Evolutionary conservation across 164 flowering plant genomes (phyloP), one percentile per base, ranked within the genome.

Genomic region (Buxus sempervirens): DNA sequence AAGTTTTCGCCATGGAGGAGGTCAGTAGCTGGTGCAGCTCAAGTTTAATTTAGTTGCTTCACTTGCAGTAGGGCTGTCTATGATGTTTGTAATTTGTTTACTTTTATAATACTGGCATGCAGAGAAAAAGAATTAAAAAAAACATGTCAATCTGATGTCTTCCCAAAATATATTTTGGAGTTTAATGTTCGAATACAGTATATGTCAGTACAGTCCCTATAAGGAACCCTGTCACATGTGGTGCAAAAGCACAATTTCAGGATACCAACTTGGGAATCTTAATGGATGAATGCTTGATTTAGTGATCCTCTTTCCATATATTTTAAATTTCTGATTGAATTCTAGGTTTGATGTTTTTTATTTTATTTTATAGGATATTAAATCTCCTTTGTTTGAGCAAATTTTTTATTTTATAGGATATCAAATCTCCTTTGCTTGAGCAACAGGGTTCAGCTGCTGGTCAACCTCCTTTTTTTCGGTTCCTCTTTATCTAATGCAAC

Each of bases 1-100:
- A 90, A 83, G 97, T 95, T 68, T 96, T 95, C 38, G 59, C 77
- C 58, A 95, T 90, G 97, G 97, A 93, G 60, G 98, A 95, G 94
- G 98, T 91, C n/a, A 72, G 89, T 79, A 27, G 27, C 27, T 69
- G 32, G 16, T 54, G 32, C 18, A 53, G 22, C 4, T 21, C 38
- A 32, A 38, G 28, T 19, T 76, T 96, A 32, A 32, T 32, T 32
- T 32, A 32, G 38, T 32, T 32, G 38, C 38, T 32, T 32, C 38
- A 32, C 38, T 32, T 32, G 7, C 38, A 32, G 5, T 32, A 32
- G 38, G n/a, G 38, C 7, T 32, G 38, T 32, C 7, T 32, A 32
- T 32, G 38, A 32, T 32, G 38, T 32, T 32, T 32, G 38, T 32
- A 32, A 32, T 3, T n/a, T 32, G 38, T 32, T 32, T 32, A 7